These are phyloP conservation scores for Termitomyces sp. DNA, from an alignment of 768 basidiomycete genomes.

Conservation along the genomic window DNA sequence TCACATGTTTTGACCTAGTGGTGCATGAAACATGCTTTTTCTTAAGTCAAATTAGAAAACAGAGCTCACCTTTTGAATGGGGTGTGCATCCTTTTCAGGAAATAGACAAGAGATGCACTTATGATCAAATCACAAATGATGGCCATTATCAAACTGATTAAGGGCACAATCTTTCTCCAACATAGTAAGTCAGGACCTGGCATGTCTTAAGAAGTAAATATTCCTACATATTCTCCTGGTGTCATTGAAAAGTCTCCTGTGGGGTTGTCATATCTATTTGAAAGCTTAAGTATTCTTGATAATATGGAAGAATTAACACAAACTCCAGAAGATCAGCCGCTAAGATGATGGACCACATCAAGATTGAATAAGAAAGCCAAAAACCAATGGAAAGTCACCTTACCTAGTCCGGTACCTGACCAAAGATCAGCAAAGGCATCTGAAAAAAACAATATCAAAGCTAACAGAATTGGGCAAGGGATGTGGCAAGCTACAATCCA, in stretches of 20 bases:
- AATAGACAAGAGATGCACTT: neutral
- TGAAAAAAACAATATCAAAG: neutral
- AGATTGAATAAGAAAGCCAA: too few species aligned
- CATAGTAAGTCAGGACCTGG: neutral
- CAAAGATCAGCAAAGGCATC: neutral
- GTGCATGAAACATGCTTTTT: neutral
- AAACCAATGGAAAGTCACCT: too few species aligned
- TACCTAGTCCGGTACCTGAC: too few species aligned
- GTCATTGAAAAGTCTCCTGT: too few species aligned
- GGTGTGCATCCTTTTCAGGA: neutral
- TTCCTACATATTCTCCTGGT: neutral
- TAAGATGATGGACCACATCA: too few species aligned
- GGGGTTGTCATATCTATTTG: too few species aligned
- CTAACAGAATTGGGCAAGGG: neutral
- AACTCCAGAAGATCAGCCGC: too few species aligned
- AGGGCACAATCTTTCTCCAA: neutral
- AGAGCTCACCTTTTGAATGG: neutral
- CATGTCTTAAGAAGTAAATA: neutral
- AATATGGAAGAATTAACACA: too few species aligned
- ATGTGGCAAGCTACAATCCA: neutral
- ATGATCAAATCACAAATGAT: neutral
- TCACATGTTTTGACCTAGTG: neutral
- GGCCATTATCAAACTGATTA: neutral
- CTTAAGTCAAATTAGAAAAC: neutral
- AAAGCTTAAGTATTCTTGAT: too few species aligned